phyloP scores from a whole-genome alignment of 2,329 filamentous ascomycete species.

The Penicillium sp. region DNA sequence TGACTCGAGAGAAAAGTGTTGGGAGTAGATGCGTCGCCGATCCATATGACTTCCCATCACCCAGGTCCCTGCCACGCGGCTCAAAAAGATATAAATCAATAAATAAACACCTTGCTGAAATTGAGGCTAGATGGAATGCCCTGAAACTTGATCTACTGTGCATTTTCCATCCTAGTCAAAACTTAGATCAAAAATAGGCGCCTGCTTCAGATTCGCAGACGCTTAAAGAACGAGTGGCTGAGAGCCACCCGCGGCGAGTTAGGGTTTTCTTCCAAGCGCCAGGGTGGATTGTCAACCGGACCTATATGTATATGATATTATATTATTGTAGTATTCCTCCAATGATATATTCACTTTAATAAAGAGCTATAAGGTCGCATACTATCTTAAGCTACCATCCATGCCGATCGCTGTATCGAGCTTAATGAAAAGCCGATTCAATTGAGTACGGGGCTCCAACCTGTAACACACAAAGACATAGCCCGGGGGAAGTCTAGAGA shows the following conservation, averaged over 20 bases:
- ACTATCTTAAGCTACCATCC: not conserved
- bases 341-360: not conserved
- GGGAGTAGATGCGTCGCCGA: not conserved
- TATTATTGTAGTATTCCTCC: not conserved
- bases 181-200: conserved; percentile 3
- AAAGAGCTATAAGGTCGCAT: not conserved
- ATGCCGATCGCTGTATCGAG: conserved; percentile 1
- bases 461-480: conserved; percentile 8
- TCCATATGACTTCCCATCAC: not conserved
- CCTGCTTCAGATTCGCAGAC: conserved; percentile 17
- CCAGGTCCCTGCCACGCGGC: not conserved
- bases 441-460: not conserved
- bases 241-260: conserved; percentile 14
- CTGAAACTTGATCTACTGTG: conserved; percentile 20
- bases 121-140: not conserved
- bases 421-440: not conserved
- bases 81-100: not conserved
- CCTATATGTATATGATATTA: not conserved
- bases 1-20: not conserved
- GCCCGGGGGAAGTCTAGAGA: not conserved
- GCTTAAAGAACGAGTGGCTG: conserved; percentile 25
- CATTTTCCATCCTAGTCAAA: not conserved
- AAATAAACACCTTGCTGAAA: not conserved
- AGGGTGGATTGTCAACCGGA: conserved; percentile 18
- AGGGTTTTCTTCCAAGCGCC: conserved; percentile 26